Conservation (phyloP, 768 basidiomycete genomes). For the Steccherinum ochraceum region DNA sequence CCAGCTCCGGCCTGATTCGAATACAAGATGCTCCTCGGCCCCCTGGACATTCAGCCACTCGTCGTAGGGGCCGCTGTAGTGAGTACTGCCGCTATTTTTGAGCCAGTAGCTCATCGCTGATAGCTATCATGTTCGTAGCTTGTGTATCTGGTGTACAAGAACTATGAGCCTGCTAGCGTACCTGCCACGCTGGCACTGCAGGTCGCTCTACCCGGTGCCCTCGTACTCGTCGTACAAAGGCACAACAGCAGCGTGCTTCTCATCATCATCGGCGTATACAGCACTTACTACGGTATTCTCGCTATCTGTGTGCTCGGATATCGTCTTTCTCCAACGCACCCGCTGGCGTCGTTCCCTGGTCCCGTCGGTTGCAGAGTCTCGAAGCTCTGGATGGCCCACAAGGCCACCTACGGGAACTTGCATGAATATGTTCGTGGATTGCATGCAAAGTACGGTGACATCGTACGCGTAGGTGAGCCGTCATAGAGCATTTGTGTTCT, state of each 20-base stretch:
- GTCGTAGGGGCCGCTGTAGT: too few species aligned
- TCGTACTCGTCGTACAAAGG: background rate
- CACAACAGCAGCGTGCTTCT: background rate
- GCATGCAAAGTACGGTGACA: constrained; percentile 8
- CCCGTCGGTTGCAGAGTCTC: constrained; percentile 11
- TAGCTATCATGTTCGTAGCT: too few species aligned
- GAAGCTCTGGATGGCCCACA: constrained; percentile 9
- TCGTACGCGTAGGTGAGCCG: constrained; percentile 5
- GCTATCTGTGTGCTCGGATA: constrained; percentile 6
- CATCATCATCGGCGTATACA: background rate
- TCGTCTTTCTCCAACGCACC: constrained; percentile 9
- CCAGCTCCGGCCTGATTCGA: too few species aligned
- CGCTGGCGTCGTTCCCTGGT: constrained; percentile 10
- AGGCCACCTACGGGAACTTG: background rate
- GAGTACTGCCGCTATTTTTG: too few species aligned
- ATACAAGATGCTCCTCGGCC: too few species aligned
- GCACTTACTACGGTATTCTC: constrained; percentile 3
- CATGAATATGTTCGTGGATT: constrained; percentile 7
- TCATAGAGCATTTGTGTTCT: background rate
- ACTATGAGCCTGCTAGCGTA: constrained; percentile 4
- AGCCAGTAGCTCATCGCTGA: too few species aligned
- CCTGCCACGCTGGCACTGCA: background rate
- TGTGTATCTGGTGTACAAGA: constrained; percentile 6
- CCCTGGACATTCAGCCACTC: too few species aligned
- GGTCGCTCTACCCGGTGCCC: background rate